These are phyloP conservation scores for Cicer cuneatum DNA, from an alignment of 306 rosid genomes.

Conservation along the genomic window DNA sequence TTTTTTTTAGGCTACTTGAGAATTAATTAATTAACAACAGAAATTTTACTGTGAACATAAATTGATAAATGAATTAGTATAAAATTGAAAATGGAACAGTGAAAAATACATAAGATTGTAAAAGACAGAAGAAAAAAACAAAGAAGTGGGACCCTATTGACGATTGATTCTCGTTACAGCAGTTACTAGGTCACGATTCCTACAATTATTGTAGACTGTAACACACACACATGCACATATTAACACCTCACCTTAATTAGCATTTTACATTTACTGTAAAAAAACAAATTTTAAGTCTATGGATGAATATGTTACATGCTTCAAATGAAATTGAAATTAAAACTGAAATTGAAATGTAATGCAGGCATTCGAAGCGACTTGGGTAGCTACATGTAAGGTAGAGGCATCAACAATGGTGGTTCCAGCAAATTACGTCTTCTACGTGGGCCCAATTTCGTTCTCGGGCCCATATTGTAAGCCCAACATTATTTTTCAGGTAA, in stretches of 20 bases:
- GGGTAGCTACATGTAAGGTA: slow-evolving; percentile 84
- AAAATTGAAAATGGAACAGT: neutral
- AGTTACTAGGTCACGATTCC: slow-evolving; percentile 57
- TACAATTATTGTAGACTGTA: slow-evolving; percentile 43
- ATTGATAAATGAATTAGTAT: neutral
- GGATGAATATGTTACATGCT: neutral
- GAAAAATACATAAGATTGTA: neutral
- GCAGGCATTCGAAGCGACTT: slow-evolving; percentile 92
- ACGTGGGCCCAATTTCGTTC: slow-evolving; percentile 91
- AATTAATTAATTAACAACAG: neutral
- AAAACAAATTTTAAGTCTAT: neutral
- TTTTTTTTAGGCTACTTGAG: neutral
- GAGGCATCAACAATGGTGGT: slow-evolving; percentile 75
- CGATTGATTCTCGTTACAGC: slow-evolving; percentile 61
- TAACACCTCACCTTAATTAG: slow-evolving; percentile 31
- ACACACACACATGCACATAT: slow-evolving; percentile 34
- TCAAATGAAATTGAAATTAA: slow-evolving; percentile 8
- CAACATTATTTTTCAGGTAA: slow-evolving; percentile 88
- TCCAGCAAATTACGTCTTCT: slow-evolving; percentile 65
- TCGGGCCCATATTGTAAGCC: slow-evolving; percentile 90
- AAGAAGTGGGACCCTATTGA: slow-evolving; percentile 48
- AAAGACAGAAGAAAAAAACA: slow-evolving; percentile 48
- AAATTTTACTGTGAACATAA: slow-evolving; percentile 15
- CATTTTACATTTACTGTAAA: neutral
- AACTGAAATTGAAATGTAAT: slow-evolving; percentile 31